Evolutionary conservation across 2,329 filamentous ascomycete species (phyloP), one percentile per base, ranked within the genome.

Genomic region (Setomelanomma holmii): DNA sequence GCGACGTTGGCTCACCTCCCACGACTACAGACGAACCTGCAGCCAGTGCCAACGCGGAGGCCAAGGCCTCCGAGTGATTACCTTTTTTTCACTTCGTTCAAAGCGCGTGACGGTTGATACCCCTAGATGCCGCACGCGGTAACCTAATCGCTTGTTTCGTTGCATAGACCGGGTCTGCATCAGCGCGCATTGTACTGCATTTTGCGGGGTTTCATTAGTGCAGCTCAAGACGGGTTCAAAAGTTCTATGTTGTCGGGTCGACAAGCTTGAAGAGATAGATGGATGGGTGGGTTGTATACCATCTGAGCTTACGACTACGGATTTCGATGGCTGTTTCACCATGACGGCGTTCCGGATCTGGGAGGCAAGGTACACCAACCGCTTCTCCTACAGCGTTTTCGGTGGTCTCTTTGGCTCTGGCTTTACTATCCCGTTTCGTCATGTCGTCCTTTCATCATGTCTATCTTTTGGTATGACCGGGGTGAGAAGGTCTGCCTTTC

Each of bases 1-100:
- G 75, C 60, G 76, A 80, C 46, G 74, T 75, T 47, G 73, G 84
- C 67, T 91, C 89, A 64, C 89, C 89, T 67, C 87, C 89, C 49
- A 88, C 87, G 55, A 83, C 85, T 42, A 80, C 85, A 54, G 63
- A 63, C 33, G 64, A 61, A 30, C 27, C 27, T 30, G 27, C 27
- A 17, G 22, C 53, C 43, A 41, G 57, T 41, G 53, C 55, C 40
- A 62, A 66, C 45, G 60, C 60, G 45, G 69, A 67, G 43, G 56
- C 67, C 50, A 72, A 72, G 62, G 64, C 71, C 53, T 71, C 70
- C 55, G 69, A 72, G 64, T 75, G 72, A 75, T 70, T 65, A 71
- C 66, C 65, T 10, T 65, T 64, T n/a, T 58, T 58, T 56, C 48
- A 56, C 55, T 63, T 64, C 60, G 53, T 66, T 68, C 57, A 30